phyloP scores from a whole-genome alignment of 306 rosid genomes.

The Cucurbita moschata region DNA sequence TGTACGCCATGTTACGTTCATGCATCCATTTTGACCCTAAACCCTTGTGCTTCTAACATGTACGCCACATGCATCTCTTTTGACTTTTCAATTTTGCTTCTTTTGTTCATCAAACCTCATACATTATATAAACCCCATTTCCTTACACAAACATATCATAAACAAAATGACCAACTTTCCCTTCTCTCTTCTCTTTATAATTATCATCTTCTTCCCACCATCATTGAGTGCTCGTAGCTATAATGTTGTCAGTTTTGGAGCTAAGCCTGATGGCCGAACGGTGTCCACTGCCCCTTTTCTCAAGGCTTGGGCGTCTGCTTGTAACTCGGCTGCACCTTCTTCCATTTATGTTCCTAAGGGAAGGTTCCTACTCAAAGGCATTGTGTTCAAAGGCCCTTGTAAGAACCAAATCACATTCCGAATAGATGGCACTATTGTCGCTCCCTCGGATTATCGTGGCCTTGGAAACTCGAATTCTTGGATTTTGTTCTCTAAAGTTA shows the following conservation, averaged over 20 bases:
- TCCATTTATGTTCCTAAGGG: constrained; percentile 44
- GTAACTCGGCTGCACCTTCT: constrained; percentile 13
- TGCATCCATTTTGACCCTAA: not conserved
- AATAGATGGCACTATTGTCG: constrained; percentile 40
- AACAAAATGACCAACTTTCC: not conserved
- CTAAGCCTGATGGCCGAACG: constrained; percentile 34
- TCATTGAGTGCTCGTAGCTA: not conserved
- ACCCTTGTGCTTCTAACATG: not conserved
- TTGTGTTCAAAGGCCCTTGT: constrained; percentile 43
- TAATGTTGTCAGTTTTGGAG: constrained; percentile 43
- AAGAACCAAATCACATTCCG: constrained; percentile 18
- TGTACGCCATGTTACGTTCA: not conserved
- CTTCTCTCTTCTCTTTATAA: not conserved
- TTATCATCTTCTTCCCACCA: not conserved
- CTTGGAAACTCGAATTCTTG: constrained; percentile 40
- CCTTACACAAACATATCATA: not conserved
- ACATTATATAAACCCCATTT: not conserved
- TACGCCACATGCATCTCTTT: not conserved
- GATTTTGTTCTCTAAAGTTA: constrained; percentile 38
- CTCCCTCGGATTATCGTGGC: constrained; percentile 4
- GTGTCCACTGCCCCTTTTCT: constrained; percentile 33
- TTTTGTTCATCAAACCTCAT: not conserved
- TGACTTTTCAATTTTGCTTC: not conserved
- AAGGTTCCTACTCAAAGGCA: constrained; percentile 27
- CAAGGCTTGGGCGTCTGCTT: constrained; percentile 41